A percentile compares a stretch with the other conserved stretches of the same genome.
phyloP scores from a whole-genome alignment of 192 early-diverging fungal species.

The Funneliformis geosporum region DNA sequence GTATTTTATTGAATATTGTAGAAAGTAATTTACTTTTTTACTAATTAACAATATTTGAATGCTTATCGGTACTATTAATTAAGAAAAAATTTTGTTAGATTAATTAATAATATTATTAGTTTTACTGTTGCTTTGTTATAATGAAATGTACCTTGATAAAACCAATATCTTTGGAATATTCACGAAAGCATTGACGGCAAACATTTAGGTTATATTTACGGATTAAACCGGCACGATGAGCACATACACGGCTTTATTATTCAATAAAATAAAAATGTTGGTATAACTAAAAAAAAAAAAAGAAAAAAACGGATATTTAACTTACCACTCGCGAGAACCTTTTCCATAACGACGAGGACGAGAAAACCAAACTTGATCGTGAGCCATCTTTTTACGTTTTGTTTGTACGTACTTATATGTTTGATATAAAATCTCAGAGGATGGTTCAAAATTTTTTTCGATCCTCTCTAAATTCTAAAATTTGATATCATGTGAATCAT shows the following conservation, averaged over 20 bases:
- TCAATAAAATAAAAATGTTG: not conserved
- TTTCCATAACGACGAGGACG: constrained; percentile 96
- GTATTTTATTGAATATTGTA: too few species aligned
- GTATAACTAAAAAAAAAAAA: constrained; percentile 5
- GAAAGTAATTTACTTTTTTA: too few species aligned
- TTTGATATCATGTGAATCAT: too few species aligned
- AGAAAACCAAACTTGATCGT: constrained; percentile 97
- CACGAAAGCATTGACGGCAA: constrained; percentile 99
- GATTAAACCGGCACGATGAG: constrained; percentile 99
- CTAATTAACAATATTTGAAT: too few species aligned
- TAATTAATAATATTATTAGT: too few species aligned
- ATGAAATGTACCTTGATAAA: constrained; percentile 89
- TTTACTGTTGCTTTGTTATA: too few species aligned
- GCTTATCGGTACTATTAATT: too few species aligned
- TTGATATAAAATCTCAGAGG: not conserved
- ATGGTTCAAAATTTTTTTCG: not conserved
- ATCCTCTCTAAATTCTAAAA: too few species aligned
- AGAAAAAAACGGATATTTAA: not conserved
- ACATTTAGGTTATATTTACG: constrained; percentile 99
- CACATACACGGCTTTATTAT: constrained; percentile 86
- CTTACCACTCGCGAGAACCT: constrained; percentile 96
- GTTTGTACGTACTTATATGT: not conserved
- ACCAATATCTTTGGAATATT: constrained; percentile 97
- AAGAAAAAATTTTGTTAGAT: too few species aligned
- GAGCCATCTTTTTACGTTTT: constrained; percentile 75